These are phyloP conservation scores for Odontarrhena argentea DNA, from an alignment of 345 rosid genomes.

Conservation along the genomic window DNA sequence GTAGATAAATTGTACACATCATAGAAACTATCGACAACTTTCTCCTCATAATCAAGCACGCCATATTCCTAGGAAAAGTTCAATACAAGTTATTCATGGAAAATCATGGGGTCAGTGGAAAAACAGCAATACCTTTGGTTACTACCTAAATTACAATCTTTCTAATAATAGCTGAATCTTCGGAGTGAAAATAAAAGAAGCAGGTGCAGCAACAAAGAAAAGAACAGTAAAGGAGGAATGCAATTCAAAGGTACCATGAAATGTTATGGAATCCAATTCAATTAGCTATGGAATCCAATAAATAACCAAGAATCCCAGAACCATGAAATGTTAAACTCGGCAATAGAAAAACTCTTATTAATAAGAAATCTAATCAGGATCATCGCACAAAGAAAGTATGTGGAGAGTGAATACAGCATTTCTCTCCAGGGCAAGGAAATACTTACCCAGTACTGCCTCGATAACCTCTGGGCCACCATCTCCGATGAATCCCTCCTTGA, in stretches of 20 bases:
- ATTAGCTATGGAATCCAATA: slow-evolving; percentile 13
- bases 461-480: slow-evolving; percentile 64
- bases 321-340: slow-evolving; percentile 3
- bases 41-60: slow-evolving; percentile 94
- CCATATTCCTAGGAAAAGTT: slow-evolving; percentile 69
- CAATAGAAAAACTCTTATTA: not conserved
- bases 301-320: not conserved
- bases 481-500: slow-evolving; percentile 60
- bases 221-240: slow-evolving; percentile 9
- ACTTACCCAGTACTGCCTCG: slow-evolving; percentile 96
- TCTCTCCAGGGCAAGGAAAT: slow-evolving; percentile 16
- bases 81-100: not conserved
- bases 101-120: slow-evolving; percentile 7
- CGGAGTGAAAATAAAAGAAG: slow-evolving; percentile 1
- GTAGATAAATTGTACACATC: slow-evolving; percentile 73
- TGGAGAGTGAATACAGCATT: slow-evolving; percentile 12
- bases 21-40: slow-evolving; percentile 92
- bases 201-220: slow-evolving; percentile 14
- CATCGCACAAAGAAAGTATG: not conserved
- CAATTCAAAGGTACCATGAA: slow-evolving; percentile 11
- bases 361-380: not conserved
- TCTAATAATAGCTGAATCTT: not conserved
- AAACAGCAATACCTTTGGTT: not conserved
- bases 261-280: not conserved
- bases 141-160: not conserved